These are phyloP conservation scores for Cyclostephanos tholiformis DNA, from an alignment of 108 stramenopile species.

Conservation along the genomic window DNA sequence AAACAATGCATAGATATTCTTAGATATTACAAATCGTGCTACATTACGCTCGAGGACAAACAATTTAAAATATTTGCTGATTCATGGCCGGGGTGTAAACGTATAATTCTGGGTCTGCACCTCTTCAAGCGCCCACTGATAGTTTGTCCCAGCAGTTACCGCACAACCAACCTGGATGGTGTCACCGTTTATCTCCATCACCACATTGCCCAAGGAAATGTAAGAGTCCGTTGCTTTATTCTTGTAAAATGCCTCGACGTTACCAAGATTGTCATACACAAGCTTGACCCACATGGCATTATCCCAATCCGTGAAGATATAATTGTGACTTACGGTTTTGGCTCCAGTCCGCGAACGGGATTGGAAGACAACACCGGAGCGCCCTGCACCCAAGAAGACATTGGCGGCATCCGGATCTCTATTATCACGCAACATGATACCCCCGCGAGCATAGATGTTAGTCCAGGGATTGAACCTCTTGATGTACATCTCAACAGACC, in stretches of 20 bases:
- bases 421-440: constrained; percentile 32
- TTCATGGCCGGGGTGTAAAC: neutral
- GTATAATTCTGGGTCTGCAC: neutral
- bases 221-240: neutral
- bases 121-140: neutral
- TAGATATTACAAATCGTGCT: too few species aligned
- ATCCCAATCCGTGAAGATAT: neutral
- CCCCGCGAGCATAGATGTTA: constrained; percentile 16
- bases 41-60: too few species aligned
- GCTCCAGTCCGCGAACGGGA: neutral
- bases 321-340: constrained; percentile 4
- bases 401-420: constrained; percentile 16
- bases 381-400: constrained; percentile 21
- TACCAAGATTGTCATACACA: neutral
- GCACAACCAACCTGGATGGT: constrained; percentile 5
- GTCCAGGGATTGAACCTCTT: constrained; percentile 4
- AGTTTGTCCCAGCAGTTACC: constrained; percentile 1
- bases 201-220: neutral
- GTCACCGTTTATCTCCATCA: neutral
- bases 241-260: constrained; percentile 5
- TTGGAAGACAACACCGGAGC: constrained; percentile 23
- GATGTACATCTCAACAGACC: constrained; percentile 14
- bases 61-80: too few species aligned
- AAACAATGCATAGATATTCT: too few species aligned
- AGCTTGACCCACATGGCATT: constrained; percentile 17